Conservation (phyloP, 2,329 filamentous ascomycete species). For the Aspergillus jensenii region DNA sequence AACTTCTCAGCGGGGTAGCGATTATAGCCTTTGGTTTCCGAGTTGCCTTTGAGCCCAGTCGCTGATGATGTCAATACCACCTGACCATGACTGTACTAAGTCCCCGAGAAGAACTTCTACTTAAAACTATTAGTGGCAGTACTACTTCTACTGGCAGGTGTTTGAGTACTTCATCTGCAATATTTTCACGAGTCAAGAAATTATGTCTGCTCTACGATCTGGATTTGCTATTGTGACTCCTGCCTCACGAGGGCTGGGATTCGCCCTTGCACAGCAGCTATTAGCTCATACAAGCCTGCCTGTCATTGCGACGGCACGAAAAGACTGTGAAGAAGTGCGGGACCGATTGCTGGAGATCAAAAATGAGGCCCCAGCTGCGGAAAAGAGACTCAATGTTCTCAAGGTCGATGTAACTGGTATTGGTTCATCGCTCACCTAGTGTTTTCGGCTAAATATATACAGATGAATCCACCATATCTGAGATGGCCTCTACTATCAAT, state of each 20-base stretch:
- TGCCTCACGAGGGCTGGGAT: conserved; percentile 63
- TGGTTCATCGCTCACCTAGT: background rate
- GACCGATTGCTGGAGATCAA: conserved; percentile 51
- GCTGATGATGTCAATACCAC: no score
- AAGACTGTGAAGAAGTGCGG: conserved; percentile 50
- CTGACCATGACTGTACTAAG: no score
- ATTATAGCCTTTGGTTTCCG: no score
- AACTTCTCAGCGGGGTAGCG: no score
- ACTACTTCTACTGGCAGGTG: no score
- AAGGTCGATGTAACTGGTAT: conserved; percentile 59
- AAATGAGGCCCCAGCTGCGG: conserved; percentile 37
- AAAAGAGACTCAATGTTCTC: conserved; percentile 52
- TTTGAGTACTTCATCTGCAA: no score
- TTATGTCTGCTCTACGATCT: conserved; percentile 2
- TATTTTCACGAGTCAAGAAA: background rate
- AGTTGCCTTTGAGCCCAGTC: no score
- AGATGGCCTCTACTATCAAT: conserved; percentile 56
- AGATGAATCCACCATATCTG: conserved; percentile 64
- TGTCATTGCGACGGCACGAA: conserved; percentile 61
- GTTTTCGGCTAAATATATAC: background rate
- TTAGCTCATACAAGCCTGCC: conserved; percentile 57
- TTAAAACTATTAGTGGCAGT: no score
- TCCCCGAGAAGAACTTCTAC: no score
- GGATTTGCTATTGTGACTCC: conserved; percentile 49
- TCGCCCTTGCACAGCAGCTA: conserved; percentile 59